phyloP scores from a whole-genome alignment of 2,329 filamentous ascomycete genomes.

The Penicillium sclerotiorum region DNA sequence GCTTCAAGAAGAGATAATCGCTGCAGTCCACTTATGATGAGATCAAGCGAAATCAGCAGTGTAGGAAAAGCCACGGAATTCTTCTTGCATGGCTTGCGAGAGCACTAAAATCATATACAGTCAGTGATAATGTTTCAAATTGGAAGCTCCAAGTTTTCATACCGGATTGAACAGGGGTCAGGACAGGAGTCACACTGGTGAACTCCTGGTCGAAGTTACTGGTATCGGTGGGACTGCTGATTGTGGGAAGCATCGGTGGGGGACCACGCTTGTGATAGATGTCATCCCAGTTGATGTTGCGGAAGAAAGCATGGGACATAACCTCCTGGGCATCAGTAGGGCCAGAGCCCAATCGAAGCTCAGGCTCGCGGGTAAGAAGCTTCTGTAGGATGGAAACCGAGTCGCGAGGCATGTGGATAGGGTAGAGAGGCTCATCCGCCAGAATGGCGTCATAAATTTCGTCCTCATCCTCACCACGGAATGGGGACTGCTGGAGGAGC shows the following conservation, averaged over 20 bases:
- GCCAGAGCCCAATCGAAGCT: constrained; percentile 87
- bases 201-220: constrained; percentile 99
- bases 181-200: constrained; percentile 94
- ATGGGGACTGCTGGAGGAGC: constrained; percentile 97
- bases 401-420: constrained; percentile 97
- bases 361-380: constrained; percentile 90
- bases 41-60: constrained; percentile 81
- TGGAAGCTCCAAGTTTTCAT: constrained; percentile 45
- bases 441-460: constrained; percentile 99
- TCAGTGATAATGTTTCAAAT: constrained; percentile 17
- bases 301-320: constrained; percentile 98
- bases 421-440: constrained; percentile 94
- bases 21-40: constrained; percentile 8
- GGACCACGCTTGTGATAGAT: constrained; percentile 93
- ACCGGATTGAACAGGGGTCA: constrained; percentile 97
- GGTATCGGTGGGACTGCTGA: constrained; percentile 94
- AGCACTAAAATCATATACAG: constrained; percentile 63
- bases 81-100: constrained; percentile 98
- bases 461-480: constrained; percentile 97
- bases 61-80: constrained; percentile 98
- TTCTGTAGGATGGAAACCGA: constrained; percentile 98
- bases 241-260: constrained; percentile 85
- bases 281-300: constrained; percentile 98
- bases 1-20: constrained; percentile 16
- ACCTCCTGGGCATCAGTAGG: constrained; percentile 97